Evolutionary conservation across 306 rosid species (phyloP), one percentile per base, ranked within the genome.

Genomic region (Delonix regia): DNA sequence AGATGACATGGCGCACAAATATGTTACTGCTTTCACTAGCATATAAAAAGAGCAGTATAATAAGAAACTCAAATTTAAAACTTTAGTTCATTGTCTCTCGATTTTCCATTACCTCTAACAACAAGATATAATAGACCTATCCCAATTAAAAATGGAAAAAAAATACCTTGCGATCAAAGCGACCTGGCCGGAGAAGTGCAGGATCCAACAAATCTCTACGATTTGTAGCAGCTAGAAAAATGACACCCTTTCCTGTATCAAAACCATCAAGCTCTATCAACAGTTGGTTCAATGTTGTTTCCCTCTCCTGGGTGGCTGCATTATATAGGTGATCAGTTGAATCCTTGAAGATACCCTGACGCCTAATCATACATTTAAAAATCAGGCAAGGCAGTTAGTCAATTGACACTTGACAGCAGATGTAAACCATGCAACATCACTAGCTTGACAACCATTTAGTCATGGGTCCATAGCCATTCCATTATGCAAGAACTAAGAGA

Each of bases 111-210:
- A n/a, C 64, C 56, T 76, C 39, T 19, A 12, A 38, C 47, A 27
- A 15, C 36, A 78, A 78, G 69, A 77, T 68, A 70, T 39, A 59
- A 64, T 24, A 56, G 61, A 27, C 81, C 36, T 30, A 55, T 52
- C 78, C 47, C 36, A 69, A 74, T 39, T 60, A 76, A 82, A 69
- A 71, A 42, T 42, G 75, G 72, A 71, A 83, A 82, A 80, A 30
- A 69, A 48, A 19, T 39, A 95, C 99, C 99, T 93, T 95, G 82
- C 99, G 97, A 86, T 95, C 99, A 24, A 95, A 93, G 83, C 97
- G 98, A 78, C 99, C 99, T 10, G 99, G 98, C 78, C 99, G 94
- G 48, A 95, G 99, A 86, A 95, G 99, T 47, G 99, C 99, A 73
- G 98, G 99, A 71, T 95, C 99, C 78, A 95, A 83, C 86, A 95